Conservation (phyloP, 2,329 filamentous ascomycete genomes). For the Neofusicoccum umdonicola region DNA sequence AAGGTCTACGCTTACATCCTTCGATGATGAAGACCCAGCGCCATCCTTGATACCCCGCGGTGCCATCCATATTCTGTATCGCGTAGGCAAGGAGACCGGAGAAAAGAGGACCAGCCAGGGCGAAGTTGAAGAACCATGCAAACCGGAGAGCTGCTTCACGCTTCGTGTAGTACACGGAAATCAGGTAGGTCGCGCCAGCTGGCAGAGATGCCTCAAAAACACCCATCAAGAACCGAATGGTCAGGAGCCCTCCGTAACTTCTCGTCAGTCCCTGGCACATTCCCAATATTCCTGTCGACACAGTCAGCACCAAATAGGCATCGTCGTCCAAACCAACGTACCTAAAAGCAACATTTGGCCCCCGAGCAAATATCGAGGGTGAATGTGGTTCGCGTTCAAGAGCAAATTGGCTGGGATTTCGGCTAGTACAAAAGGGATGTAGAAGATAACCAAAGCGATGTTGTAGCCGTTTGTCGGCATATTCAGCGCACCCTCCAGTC, state of each 20-base stretch:
- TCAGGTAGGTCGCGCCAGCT: conserved; percentile 24
- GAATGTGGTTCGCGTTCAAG: conserved; percentile 62
- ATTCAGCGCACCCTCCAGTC: conserved; percentile 54
- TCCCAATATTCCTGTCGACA: conserved; percentile 16
- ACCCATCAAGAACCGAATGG: conserved; percentile 32
- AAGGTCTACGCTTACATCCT: conserved; percentile 8
- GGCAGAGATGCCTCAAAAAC: conserved; percentile 33
- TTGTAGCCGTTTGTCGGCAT: conserved; percentile 69
- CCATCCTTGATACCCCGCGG: conserved; percentile 40
- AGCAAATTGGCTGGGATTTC: conserved; percentile 75
- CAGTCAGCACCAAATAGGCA: background rate
- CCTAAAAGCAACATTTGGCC: conserved; percentile 75
- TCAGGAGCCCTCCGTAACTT: conserved; percentile 29
- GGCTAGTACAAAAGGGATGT: conserved; percentile 77
- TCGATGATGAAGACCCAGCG: conserved; percentile 38
- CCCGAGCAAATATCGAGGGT: conserved; percentile 75
- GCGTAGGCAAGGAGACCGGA: conserved; percentile 54
- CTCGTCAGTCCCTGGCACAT: conserved; percentile 31
- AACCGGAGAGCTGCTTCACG: conserved; percentile 1
- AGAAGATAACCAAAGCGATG: conserved; percentile 75
- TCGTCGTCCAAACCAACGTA: conserved; percentile 51
- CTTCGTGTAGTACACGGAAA: conserved; percentile 10
- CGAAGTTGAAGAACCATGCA: conserved; percentile 10
- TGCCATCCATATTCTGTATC: conserved; percentile 62
- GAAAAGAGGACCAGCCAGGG: background rate